Conservation (phyloP, 1,284 basidiomycete genomes). For the Apiotrichum siamense region DNA sequence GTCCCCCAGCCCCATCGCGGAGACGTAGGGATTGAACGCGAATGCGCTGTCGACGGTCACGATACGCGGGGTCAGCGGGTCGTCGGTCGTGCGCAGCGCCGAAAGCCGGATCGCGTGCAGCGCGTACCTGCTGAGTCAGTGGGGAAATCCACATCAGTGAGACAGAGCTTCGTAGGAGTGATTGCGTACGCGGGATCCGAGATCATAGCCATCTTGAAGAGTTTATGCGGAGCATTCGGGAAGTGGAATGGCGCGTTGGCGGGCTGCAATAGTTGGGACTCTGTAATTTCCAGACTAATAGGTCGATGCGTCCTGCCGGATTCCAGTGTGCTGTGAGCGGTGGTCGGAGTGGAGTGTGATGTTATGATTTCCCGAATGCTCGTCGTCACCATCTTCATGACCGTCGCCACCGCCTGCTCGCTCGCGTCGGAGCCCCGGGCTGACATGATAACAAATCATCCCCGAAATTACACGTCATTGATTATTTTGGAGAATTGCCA, state of each 20-base stretch:
- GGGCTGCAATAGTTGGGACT: no score
- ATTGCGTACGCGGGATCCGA: conserved; percentile 36
- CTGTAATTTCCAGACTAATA: no score
- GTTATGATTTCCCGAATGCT: no score
- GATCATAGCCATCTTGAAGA: conserved; percentile 43
- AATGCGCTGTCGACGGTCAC: conserved; percentile 62
- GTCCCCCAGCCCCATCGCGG: conserved; percentile 70
- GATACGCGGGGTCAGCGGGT: conserved; percentile 70
- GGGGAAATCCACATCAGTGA: no score
- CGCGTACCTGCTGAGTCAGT: conserved; percentile 58
- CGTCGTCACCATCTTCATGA: no score
- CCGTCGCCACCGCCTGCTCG: neutral
- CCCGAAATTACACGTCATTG: conserved; percentile 2
- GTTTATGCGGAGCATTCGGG: neutral
- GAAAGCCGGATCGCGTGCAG: conserved; percentile 77
- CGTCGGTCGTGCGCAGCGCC: conserved; percentile 79
- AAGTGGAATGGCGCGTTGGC: no score
- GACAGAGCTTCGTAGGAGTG: no score
- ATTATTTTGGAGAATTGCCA: conserved; percentile 4
- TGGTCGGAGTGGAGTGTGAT: neutral
- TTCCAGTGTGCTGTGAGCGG: no score
- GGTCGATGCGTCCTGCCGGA: no score
- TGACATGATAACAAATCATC: neutral
- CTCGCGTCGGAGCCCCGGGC: neutral
- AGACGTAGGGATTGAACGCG: conserved; percentile 70